phyloP scores from a whole-genome alignment of 192 early-diverging fungal species.

The Coemansia sp. region DNA sequence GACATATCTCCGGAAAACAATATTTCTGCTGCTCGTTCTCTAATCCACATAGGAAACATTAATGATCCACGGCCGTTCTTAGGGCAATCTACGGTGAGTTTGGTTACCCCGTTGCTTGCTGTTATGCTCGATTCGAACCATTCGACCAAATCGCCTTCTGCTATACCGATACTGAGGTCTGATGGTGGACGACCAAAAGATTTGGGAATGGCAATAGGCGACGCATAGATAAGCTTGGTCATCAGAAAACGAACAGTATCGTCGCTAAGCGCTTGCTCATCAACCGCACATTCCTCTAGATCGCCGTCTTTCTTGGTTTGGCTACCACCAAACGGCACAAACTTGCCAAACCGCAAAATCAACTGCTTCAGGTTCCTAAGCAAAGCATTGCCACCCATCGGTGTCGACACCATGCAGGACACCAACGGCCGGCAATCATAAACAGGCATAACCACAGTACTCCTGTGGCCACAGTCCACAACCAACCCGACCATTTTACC shows the following conservation, averaged over 20 bases:
- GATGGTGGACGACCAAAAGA: not conserved
- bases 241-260: slow-evolving; percentile 7
- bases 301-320: not conserved
- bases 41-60: slow-evolving; percentile 82
- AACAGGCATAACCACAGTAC: slow-evolving; percentile 78
- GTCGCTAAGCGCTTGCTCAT: slow-evolving; percentile 10
- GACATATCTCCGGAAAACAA: slow-evolving; percentile 75
- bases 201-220: slow-evolving; percentile 7
- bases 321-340: slow-evolving; percentile 4
- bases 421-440: slow-evolving; percentile 33
- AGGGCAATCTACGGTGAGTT: slow-evolving; percentile 8
- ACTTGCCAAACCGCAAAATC: slow-evolving; percentile 14
- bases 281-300: not conserved
- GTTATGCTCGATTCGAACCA: slow-evolving; percentile 26
- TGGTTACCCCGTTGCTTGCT: not conserved
- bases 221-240: slow-evolving; percentile 10
- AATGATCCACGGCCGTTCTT: slow-evolving; percentile 56
- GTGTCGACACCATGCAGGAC: slow-evolving; percentile 8
- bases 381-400: slow-evolving; percentile 22
- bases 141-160: slow-evolving; percentile 5
- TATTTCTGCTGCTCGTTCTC: slow-evolving; percentile 77
- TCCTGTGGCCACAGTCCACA: slow-evolving; percentile 81
- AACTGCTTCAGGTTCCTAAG: slow-evolving; percentile 9
- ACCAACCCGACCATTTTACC: slow-evolving; percentile 81
- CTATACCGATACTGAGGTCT: not conserved